Evolutionary conservation across 371 early-diverging fungal genomes (phyloP).

Genomic region (Racocetra persica): DNA sequence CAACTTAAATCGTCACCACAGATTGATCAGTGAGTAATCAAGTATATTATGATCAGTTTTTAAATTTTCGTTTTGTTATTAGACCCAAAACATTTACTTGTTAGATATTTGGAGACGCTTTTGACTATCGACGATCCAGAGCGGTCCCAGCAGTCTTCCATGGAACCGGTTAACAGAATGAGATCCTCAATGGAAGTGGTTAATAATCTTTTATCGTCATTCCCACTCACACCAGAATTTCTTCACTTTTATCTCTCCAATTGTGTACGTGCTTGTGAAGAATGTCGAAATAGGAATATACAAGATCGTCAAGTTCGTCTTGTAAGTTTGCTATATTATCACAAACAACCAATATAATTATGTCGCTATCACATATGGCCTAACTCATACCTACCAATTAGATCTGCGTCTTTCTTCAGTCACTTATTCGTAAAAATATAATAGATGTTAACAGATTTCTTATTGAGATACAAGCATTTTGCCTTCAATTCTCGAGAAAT

Average conservation of each 20-base stretch:
- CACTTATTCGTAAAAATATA: conserved; percentile 61
- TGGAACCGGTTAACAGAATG: conserved; percentile 22
- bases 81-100: background rate
- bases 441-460: conserved; percentile 66
- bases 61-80: background rate
- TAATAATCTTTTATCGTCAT: conserved; percentile 60
- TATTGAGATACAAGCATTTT: conserved; percentile 74
- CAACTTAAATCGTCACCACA: conserved; percentile 30
- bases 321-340: conserved; percentile 54
- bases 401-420: conserved; percentile 77
- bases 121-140: conserved; percentile 21
- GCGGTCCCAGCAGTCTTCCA: background rate
- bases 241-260: conserved; percentile 70
- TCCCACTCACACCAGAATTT: conserved; percentile 61
- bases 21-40: conserved; percentile 18
- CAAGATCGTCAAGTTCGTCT: conserved; percentile 72
- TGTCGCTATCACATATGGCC: background rate
- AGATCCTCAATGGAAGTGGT: conserved; percentile 67
- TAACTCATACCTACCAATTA: conserved; percentile 41
- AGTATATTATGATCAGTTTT: background rate
- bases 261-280: conserved; percentile 70
- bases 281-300: conserved; percentile 59
- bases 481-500: conserved; percentile 64
- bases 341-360: conserved; percentile 38
- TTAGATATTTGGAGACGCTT: conserved; percentile 34